Evolutionary conservation across 192 early-diverging fungal genomes (phyloP).

Genomic region (Coemansia furcata): DNA sequence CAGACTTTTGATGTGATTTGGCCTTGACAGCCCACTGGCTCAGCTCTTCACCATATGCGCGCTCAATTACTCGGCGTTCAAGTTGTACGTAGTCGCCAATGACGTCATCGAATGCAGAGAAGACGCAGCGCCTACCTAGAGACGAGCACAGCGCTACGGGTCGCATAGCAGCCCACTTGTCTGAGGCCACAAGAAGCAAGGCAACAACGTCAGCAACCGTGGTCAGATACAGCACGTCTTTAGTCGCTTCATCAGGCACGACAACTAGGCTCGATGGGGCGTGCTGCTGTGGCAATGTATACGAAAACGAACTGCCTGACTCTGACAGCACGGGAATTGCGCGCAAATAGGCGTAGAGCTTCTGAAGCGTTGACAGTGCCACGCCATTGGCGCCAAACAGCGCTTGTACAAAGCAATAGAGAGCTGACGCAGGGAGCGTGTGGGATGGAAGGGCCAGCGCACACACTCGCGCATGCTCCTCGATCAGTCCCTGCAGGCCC

Average conservation of each 20-base stretch:
- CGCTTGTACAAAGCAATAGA: constrained; percentile 29
- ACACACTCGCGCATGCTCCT: constrained; percentile 32
- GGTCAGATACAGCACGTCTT: constrained; percentile 38
- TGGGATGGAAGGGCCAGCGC: constrained; percentile 19
- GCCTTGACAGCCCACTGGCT: constrained; percentile 17
- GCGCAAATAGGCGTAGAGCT: constrained; percentile 22
- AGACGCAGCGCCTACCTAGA: constrained; percentile 41
- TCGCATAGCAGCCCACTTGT: constrained; percentile 22
- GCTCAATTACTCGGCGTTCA: constrained; percentile 40
- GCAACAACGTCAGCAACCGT: constrained; percentile 38
- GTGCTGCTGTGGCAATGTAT: not conserved
- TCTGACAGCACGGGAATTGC: constrained; percentile 17
- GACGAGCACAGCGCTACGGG: constrained; percentile 18
- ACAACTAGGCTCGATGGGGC: not conserved
- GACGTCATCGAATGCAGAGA: constrained; percentile 35
- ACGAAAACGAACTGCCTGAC: constrained; percentile 3
- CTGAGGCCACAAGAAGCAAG: constrained; percentile 23
- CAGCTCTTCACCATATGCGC: constrained; percentile 27
- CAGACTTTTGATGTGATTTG: constrained; percentile 1
- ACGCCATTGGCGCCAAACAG: constrained; percentile 27
- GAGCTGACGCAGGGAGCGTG: constrained; percentile 13
- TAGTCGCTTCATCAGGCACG: constrained; percentile 40
- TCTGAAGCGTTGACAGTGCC: constrained; percentile 19
- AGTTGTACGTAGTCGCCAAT: constrained; percentile 39
- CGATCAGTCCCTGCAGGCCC: constrained; percentile 16